Conservation (phyloP, 2,329 filamentous ascomycete genomes). For the Epichloe sylvatica region DNA sequence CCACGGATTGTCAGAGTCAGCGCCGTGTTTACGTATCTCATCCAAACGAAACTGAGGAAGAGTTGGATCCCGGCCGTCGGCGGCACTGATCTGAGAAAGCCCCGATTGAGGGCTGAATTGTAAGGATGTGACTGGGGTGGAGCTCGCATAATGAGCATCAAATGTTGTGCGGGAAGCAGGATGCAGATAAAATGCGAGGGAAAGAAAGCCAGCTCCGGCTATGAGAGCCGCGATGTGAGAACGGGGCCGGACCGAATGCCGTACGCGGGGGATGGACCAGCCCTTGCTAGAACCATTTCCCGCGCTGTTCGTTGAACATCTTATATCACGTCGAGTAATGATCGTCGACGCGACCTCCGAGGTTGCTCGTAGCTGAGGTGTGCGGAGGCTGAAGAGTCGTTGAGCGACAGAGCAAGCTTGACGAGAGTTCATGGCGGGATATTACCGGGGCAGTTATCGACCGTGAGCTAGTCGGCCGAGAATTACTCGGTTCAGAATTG, state of each 20-base stretch:
- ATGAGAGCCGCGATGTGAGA: slow-evolving; percentile 5
- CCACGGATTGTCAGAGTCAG: slow-evolving; percentile 42
- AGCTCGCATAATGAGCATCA: slow-evolving; percentile 5
- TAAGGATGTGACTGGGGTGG: neutral
- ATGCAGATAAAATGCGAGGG: slow-evolving; percentile 1
- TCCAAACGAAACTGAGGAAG: slow-evolving; percentile 36
- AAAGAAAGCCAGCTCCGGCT: slow-evolving; percentile 5
- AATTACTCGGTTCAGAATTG: neutral
- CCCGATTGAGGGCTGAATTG: neutral
- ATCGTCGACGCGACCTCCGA: neutral
- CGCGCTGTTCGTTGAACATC: neutral
- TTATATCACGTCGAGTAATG: neutral
- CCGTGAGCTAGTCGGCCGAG: neutral
- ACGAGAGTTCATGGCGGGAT: slow-evolving; percentile 7
- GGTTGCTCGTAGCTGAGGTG: neutral
- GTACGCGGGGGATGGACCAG: neutral
- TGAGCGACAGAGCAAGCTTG: slow-evolving; percentile 6
- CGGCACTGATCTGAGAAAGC: neutral
- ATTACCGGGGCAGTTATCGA: neutral
- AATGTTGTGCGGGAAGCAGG: slow-evolving; percentile 2
- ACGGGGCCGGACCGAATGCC: slow-evolving; percentile 5
- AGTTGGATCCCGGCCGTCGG: slow-evolving; percentile 23
- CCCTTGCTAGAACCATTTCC: neutral
- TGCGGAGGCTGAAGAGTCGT: slow-evolving; percentile 3
- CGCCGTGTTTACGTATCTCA: slow-evolving; percentile 39